Evolutionary conservation across 176 grass and related monocot genomes (phyloP).

Genomic region (Avena eriantha): DNA sequence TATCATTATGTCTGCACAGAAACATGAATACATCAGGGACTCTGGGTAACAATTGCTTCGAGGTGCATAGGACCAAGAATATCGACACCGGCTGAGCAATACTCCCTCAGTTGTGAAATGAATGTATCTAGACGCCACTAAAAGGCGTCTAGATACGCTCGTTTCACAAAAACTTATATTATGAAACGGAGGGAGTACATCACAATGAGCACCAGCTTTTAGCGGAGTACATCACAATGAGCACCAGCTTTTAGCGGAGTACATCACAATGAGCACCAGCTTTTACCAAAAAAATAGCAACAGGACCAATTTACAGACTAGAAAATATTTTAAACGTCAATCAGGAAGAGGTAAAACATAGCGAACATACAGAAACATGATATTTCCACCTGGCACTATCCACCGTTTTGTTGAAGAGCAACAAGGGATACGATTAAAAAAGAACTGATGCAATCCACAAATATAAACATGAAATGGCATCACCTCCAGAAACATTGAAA

Average conservation of each 20-base stretch:
- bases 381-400: neutral
- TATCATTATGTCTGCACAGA: neutral
- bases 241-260: too few species aligned
- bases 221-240: neutral
- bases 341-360: neutral
- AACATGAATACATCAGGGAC: neutral
- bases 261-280: neutral
- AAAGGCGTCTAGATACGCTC: too few species aligned
- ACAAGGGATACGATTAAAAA: neutral
- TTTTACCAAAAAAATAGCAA: neutral
- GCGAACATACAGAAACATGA: neutral
- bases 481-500: neutral
- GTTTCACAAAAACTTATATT: too few species aligned
- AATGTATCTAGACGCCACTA: too few species aligned
- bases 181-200: too few species aligned
- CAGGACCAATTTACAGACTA: slow-evolving; percentile 6
- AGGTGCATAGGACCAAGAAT: neutral
- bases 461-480: slow-evolving; percentile 27
- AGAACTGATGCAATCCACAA: slow-evolving; percentile 20
- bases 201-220: too few species aligned
- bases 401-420: slow-evolving; percentile 13
- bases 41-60: neutral
- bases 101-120: too few species aligned
- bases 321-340: slow-evolving; percentile 11
- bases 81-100: too few species aligned